Conservation (phyloP, 2,329 filamentous ascomycete species). For the Aspergillus flavus region DNA sequence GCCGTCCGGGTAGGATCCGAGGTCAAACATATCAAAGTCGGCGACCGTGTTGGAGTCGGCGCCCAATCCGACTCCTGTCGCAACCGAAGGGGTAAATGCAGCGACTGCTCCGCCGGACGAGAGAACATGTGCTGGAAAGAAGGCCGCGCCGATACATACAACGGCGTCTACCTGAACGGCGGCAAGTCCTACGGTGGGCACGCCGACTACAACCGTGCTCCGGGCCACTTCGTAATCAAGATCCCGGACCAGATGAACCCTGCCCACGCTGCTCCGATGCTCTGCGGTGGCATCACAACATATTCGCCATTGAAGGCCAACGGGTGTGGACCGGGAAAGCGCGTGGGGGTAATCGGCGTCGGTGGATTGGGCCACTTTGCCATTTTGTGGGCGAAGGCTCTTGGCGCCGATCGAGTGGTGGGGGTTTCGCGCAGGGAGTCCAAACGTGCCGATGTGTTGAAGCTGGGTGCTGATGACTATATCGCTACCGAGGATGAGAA, state of each 20-base stretch:
- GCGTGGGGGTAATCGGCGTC: conserved; percentile 71
- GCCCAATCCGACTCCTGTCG: conserved; percentile 61
- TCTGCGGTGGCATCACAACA: conserved; percentile 77
- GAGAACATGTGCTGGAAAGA: no score
- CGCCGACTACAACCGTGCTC: conserved; percentile 57
- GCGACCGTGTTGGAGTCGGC: conserved; percentile 57
- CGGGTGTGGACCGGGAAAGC: conserved; percentile 70
- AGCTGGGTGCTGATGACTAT: conserved; percentile 59
- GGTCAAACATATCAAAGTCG: conserved; percentile 34
- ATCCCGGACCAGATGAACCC: conserved; percentile 56
- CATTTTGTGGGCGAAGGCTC: conserved; percentile 69
- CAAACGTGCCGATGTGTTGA: conserved; percentile 56
- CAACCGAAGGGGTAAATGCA: no score
- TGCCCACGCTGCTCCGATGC: conserved; percentile 66
- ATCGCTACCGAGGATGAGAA: conserved; percentile 60
- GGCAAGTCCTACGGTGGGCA: conserved; percentile 70
- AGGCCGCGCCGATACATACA: conserved; percentile 32
- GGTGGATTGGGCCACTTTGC: conserved; percentile 76
- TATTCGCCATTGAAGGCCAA: conserved; percentile 71
- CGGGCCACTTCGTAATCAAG: conserved; percentile 61
- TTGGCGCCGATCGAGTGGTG: conserved; percentile 67
- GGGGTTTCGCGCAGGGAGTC: conserved; percentile 55
- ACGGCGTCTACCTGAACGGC: conserved; percentile 49
- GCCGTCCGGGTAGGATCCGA: conserved; percentile 59
- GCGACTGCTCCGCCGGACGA: no score